Percentiles rank a stretch among this genome's conserved stretches.
Conservation (phyloP, 352 stramenopile genomes). For the Phytophthora sansomeana region DNA sequence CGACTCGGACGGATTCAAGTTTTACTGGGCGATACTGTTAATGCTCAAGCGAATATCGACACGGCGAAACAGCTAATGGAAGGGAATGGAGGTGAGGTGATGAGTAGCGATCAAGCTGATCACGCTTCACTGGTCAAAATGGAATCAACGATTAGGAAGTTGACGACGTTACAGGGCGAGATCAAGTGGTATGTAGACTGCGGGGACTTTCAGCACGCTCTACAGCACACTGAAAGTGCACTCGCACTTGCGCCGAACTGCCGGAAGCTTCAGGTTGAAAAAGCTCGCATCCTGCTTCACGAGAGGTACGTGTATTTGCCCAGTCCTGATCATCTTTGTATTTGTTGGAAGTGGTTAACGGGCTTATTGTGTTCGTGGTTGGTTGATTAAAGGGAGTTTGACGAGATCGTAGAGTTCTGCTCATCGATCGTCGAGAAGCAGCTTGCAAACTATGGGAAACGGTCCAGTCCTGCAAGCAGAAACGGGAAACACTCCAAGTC, state of each 20-base stretch:
- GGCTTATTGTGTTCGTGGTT: neutral
- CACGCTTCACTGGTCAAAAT: slow-evolving; percentile 59
- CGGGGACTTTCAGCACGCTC: slow-evolving; percentile 53
- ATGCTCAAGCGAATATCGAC: slow-evolving; percentile 59
- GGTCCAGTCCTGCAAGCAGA: neutral
- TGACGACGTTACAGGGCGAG: slow-evolving; percentile 54
- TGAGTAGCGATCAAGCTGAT: slow-evolving; percentile 48
- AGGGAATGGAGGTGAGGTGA: slow-evolving; percentile 17
- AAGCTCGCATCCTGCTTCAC: slow-evolving; percentile 65
- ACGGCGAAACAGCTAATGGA: slow-evolving; percentile 58
- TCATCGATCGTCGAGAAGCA: slow-evolving; percentile 63
- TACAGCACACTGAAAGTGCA: slow-evolving; percentile 59
- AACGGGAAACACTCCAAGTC: slow-evolving; percentile 14
- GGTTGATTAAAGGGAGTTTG: slow-evolving; percentile 53
- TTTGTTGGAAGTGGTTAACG: slow-evolving; percentile 1
- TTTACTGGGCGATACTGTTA: slow-evolving; percentile 60
- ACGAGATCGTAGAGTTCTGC: slow-evolving; percentile 60
- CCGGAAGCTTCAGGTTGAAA: slow-evolving; percentile 69
- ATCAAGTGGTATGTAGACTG: slow-evolving; percentile 70
- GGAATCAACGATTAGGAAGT: slow-evolving; percentile 54
- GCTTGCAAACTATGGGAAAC: slow-evolving; percentile 23
- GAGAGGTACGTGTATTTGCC: slow-evolving; percentile 60
- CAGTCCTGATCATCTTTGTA: neutral
- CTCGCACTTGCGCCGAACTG: slow-evolving; percentile 59
- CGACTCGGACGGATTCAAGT: slow-evolving; percentile 76